These are phyloP conservation scores for Talaromyces amestolkiae DNA, from an alignment of 2,329 filamentous ascomycete genomes.

Conservation along the genomic window DNA sequence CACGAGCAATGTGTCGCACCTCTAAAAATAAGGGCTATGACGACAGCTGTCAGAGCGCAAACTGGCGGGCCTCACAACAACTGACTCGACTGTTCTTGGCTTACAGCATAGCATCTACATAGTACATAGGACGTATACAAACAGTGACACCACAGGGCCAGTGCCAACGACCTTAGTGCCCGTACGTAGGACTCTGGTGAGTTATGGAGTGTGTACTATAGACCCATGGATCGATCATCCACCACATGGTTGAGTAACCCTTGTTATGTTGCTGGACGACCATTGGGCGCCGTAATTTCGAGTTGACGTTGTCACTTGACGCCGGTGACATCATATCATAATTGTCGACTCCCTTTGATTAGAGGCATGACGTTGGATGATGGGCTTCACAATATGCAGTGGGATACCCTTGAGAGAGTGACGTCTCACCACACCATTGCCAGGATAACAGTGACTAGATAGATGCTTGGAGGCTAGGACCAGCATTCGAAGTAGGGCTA, in stretches of 20 bases:
- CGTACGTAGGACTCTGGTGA: background rate
- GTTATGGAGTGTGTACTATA: background rate
- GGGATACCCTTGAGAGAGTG: no score
- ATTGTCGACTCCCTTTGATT: no score
- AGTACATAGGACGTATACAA: background rate
- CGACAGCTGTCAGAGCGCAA: background rate
- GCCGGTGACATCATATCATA: no score
- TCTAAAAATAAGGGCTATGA: background rate
- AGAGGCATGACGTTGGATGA: no score
- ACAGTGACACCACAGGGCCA: no score
- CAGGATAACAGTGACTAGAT: no score
- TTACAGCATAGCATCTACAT: background rate
- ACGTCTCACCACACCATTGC: no score
- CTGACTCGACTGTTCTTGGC: background rate
- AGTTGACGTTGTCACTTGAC: background rate
- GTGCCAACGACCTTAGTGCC: no score
- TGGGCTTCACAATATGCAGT: no score
- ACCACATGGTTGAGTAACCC: background rate
- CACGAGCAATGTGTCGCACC: background rate
- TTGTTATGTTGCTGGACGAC: background rate
- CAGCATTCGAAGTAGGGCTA: no score
- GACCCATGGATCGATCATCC: background rate
- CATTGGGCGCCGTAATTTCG: background rate
- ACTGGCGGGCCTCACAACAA: background rate
- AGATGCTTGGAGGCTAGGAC: no score